These are phyloP conservation scores for Selaginella moellendorffii DNA, from an alignment of 75 land plant genomes.

Conservation along the genomic window DNA sequence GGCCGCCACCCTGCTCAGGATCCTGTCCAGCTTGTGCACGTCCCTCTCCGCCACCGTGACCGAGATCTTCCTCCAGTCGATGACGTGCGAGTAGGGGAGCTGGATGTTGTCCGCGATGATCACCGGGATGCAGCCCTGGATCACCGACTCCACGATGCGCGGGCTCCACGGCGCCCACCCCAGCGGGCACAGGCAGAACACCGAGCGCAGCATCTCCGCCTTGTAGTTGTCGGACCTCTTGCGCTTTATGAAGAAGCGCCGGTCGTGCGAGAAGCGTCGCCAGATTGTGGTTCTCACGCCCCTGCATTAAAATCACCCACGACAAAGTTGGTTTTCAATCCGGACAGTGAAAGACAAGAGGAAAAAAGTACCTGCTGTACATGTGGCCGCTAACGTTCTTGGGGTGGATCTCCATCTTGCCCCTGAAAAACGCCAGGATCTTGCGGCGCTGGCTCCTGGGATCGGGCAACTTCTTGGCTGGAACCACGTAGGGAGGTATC, in stretches of 20 bases:
- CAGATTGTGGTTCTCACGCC: slow-evolving; percentile 55
- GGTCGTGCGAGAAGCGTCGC: slow-evolving; percentile 29
- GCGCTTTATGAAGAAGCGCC: slow-evolving; percentile 47
- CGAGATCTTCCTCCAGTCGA: slow-evolving; percentile 57
- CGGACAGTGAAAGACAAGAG: background rate
- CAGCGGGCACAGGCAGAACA: slow-evolving; percentile 80
- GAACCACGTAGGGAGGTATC: slow-evolving; percentile 78
- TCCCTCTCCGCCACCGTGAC: slow-evolving; percentile 60
- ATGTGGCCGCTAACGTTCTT: slow-evolving; percentile 73
- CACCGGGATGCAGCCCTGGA: slow-evolving; percentile 79
- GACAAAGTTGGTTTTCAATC: background rate
- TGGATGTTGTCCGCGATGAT: slow-evolving; percentile 79
- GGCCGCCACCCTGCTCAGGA: slow-evolving; percentile 48
- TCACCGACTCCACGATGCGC: slow-evolving; percentile 72
- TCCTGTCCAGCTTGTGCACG: slow-evolving; percentile 36
- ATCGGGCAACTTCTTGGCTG: slow-evolving; percentile 23
- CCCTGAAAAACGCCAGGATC: slow-evolving; percentile 67
- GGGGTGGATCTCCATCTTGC: slow-evolving; percentile 90
- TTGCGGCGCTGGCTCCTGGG: slow-evolving; percentile 33
- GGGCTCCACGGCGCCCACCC: slow-evolving; percentile 99
- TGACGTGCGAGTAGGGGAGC: slow-evolving; percentile 45
- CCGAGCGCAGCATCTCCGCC: slow-evolving; percentile 62
- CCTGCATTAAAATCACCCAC: slow-evolving; percentile 24
- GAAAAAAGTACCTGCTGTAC: slow-evolving; percentile 50
- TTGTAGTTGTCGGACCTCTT: slow-evolving; percentile 44